A percentile compares a stretch with the other conserved stretches of the same genome.
Conservation (phyloP, 148 eudicot genomes). For the Linanthus parryae region DNA sequence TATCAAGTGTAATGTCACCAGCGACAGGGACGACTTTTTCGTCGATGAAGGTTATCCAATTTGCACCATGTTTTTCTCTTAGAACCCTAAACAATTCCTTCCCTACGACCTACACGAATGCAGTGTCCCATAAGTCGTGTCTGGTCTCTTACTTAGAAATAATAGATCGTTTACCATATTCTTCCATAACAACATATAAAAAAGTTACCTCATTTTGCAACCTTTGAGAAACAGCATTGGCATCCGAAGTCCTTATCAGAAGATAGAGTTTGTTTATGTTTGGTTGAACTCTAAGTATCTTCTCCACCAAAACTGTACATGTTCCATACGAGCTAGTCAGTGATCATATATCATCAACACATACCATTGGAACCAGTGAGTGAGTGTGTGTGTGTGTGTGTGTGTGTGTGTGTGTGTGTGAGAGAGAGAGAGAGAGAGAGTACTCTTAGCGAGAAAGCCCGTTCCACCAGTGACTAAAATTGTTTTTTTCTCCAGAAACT, state of each 20-base stretch:
- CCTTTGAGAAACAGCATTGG: conserved; percentile 5
- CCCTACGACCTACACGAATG: conserved; percentile 39
- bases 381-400: no score
- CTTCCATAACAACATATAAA: no score
- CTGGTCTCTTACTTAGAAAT: no score
- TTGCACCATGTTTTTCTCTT: conserved; percentile 41
- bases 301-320: conserved; percentile 8
- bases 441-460: conserved; percentile 70
- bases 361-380: no score
- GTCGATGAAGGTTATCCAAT: conserved; percentile 28
- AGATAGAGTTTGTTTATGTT: conserved; percentile 9
- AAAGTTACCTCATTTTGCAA: conserved; percentile 10
- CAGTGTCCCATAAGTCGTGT: no score
- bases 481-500: conserved; percentile 44
- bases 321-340: background rate
- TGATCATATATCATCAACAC: no score
- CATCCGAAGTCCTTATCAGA: conserved; percentile 8
- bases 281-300: conserved; percentile 10
- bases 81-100: conserved; percentile 58
- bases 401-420: no score
- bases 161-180: no score
- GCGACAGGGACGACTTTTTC: conserved; percentile 47
- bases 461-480: conserved; percentile 58
- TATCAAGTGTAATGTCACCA: conserved; percentile 50
- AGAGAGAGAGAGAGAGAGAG: conserved; percentile 2